These are phyloP conservation scores for Exophiala sideris DNA, from an alignment of 2,329 filamentous ascomycete species.

Conservation along the genomic window DNA sequence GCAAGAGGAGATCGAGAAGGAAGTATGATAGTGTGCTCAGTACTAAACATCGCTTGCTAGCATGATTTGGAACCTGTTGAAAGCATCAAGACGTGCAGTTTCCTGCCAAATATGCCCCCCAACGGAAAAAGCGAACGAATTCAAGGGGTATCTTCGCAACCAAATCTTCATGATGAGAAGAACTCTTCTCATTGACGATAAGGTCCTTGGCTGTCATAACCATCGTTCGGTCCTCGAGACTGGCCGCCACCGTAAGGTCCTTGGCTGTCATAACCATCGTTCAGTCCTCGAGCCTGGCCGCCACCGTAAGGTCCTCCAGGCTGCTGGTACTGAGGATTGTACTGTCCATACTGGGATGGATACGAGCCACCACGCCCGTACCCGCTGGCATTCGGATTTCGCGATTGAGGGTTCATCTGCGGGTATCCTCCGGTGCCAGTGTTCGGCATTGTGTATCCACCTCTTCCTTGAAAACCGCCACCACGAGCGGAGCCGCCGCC, in stretches of 20 bases:
- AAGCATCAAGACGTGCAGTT: not conserved
- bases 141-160: constrained; percentile 11
- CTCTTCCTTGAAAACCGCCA: constrained; percentile 42
- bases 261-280: constrained; percentile 18
- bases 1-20: constrained; percentile 59
- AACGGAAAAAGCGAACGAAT: not conserved
- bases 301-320: constrained; percentile 27
- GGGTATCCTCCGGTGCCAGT: constrained; percentile 35
- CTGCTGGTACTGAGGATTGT: constrained; percentile 19
- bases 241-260: constrained; percentile 17
- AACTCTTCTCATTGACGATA: constrained; percentile 18
- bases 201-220: constrained; percentile 19
- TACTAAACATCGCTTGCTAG: constrained; percentile 7
- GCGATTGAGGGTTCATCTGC: constrained; percentile 27
- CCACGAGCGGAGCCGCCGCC: constrained; percentile 53
- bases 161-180: not conserved
- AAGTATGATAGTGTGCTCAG: constrained; percentile 13
- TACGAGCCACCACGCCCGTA: constrained; percentile 31
- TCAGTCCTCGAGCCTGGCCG: constrained; percentile 16
- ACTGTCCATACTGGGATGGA: constrained; percentile 18
- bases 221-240: constrained; percentile 17
- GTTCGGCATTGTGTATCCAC: constrained; percentile 43
- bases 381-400: constrained; percentile 24
- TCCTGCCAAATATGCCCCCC: not conserved
- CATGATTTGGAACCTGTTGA: not conserved